Evolutionary conservation across 2,329 filamentous ascomycete genomes (phyloP), one percentile per base, ranked within the genome.

Genomic region (Fusarium coffeatum): DNA sequence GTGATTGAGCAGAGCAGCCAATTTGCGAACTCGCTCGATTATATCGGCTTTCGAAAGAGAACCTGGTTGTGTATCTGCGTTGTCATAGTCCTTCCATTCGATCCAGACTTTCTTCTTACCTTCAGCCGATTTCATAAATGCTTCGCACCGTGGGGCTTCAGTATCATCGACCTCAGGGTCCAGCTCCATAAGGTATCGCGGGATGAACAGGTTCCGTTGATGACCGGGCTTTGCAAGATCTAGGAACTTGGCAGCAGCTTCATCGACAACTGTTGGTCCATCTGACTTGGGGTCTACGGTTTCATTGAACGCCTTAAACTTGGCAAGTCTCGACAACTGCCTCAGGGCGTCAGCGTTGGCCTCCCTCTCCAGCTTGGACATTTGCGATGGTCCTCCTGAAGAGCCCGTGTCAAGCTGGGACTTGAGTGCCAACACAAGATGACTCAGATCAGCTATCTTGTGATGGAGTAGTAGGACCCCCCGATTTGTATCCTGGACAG

Each of bases 231-330:
- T 77, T 4, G 78, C 78, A 12, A 85, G 77, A 25, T 82, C 80
- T 2, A 85, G 77, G 51, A 78, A 81, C 64, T 73, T 75, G 22
- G 77, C 79, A 9, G 78, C 79, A 3, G 74, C 74, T 22, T 83
- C 77, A 55, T 84, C 82, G 61, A 77, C 70, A 3, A 72, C 65
- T 2, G 71, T 68, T 15, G 75, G 75, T 5, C 58, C 69, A 25
- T 74, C 74, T 5, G 78, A 78, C 48, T 71, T 76, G 20, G 75
- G 76, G 42, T 84, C 82, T 34, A 85, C 81, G 4, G 81, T 81
- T 68, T 83, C 80, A 45, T 85, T 85, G 69, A 85, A 85, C 4
- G 84, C 83, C 66, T 85, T 85, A 78, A 85, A 85, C 65, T 83
- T 84, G 70, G 83, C 83, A 10, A 85, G 72, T 59, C 82, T 80